Conservation (phyloP, 495 filamentous ascomycete species). For the Podospora bellae-mahoneyi region DNA sequence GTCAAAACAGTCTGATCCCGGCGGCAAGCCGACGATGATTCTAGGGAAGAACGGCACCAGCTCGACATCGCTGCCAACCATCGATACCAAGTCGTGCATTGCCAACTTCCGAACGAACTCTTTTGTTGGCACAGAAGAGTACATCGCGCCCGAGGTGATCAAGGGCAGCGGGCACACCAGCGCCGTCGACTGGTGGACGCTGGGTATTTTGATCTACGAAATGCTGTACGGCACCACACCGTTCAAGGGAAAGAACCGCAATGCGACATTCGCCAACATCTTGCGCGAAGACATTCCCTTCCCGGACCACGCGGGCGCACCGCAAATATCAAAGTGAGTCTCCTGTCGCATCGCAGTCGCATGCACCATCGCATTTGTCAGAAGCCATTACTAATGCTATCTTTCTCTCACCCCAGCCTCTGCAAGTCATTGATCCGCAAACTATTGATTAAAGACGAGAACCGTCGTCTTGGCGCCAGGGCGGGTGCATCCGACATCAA, state of each 20-base stretch:
- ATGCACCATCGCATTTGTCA: not conserved
- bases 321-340: conserved; percentile 85
- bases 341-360: not conserved
- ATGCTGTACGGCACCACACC: conserved; percentile 99
- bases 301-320: conserved; percentile 79
- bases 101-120: conserved; percentile 98
- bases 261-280: conserved; percentile 97
- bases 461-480: conserved; percentile 86
- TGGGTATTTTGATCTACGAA: conserved; percentile 95
- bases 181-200: conserved; percentile 98
- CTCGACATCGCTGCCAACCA: conserved; percentile 78
- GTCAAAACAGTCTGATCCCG: conserved; percentile 94
- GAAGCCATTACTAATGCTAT: not conserved
- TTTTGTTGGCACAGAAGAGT: conserved; percentile 97
- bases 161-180: conserved; percentile 98
- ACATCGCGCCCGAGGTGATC: conserved; percentile 97
- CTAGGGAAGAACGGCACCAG: conserved; percentile 78
- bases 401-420: conserved; percentile 50
- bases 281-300: conserved; percentile 91
- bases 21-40: conserved; percentile 96
- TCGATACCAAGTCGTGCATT: conserved; percentile 98
- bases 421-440: conserved; percentile 98
- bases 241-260: conserved; percentile 99
- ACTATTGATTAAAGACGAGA: conserved; percentile 95
- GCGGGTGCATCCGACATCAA: conserved; percentile 97